Evolutionary conservation across 2,329 filamentous ascomycete species (phyloP).

Genomic region (Cordyceps cicadae): DNA sequence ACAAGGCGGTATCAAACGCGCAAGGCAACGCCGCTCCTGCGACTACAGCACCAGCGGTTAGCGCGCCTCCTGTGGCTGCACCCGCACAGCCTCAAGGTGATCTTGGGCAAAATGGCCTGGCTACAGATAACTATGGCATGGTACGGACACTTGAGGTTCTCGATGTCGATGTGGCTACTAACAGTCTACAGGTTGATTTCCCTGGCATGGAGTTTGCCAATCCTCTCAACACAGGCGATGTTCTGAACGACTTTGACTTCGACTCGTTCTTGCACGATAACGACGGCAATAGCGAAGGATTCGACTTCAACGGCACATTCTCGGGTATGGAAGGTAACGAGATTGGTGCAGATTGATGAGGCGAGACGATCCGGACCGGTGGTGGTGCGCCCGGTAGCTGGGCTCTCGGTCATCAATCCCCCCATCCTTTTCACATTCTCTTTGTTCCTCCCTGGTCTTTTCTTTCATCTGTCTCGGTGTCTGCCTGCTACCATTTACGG

Average conservation of each 20-base stretch:
- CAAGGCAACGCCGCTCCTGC: slow-evolving; percentile 22
- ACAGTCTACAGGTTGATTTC: slow-evolving; percentile 33
- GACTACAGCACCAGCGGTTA: slow-evolving; percentile 20
- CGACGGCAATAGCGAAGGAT: slow-evolving; percentile 38
- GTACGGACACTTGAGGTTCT: slow-evolving; percentile 26
- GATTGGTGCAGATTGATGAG: slow-evolving; percentile 46
- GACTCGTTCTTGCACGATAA: slow-evolving; percentile 58
- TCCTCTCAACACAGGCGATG: slow-evolving; percentile 44
- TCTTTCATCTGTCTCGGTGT: neutral
- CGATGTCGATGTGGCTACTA: slow-evolving; percentile 14
- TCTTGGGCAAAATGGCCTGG: slow-evolving; percentile 37
- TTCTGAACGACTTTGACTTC: slow-evolving; percentile 59
- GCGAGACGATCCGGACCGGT: slow-evolving; percentile 12
- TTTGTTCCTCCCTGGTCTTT: neutral
- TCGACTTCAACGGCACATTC: slow-evolving; percentile 48
- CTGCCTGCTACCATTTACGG: slow-evolving; percentile 21
- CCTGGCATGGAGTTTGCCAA: slow-evolving; percentile 46
- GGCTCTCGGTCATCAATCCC: slow-evolving; percentile 6
- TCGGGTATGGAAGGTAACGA: slow-evolving; percentile 46
- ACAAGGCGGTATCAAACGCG: slow-evolving; percentile 35
- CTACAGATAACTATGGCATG: slow-evolving; percentile 37
- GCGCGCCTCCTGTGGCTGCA: slow-evolving; percentile 29
- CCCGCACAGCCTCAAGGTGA: slow-evolving; percentile 39
- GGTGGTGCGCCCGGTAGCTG: neutral
- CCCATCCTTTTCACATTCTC: neutral